A percentile compares a stretch with the other conserved stretches of the same genome.
Conservation (phyloP, 179 eudicot genomes). For the Beta lomatogona region DNA sequence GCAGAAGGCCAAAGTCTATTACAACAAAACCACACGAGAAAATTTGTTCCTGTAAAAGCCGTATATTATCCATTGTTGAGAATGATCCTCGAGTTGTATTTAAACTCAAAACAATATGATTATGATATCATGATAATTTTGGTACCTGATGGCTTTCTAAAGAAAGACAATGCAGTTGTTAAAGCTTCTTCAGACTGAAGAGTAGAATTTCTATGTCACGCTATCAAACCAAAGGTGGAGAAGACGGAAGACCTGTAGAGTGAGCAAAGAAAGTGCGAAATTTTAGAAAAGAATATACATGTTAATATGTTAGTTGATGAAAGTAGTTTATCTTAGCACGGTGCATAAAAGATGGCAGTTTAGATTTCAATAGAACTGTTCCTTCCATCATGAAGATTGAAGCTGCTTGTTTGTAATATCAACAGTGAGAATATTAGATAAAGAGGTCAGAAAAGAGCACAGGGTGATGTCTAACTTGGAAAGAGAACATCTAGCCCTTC, state of each 20-base stretch:
- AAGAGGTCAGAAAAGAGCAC: too few species aligned
- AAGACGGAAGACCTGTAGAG: conserved; percentile 82
- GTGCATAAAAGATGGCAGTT: not conserved
- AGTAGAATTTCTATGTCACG: conserved; percentile 41
- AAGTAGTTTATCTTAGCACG: not conserved
- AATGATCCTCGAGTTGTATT: too few species aligned
- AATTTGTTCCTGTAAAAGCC: too few species aligned
- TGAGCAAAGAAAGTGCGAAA: conserved; percentile 6
- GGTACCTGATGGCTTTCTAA: conserved; percentile 63
- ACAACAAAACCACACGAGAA: too few species aligned
- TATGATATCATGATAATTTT: not conserved
- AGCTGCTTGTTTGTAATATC: not conserved
- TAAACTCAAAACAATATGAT: not conserved
- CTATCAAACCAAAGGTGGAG: conserved; percentile 71
- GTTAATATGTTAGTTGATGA: not conserved
- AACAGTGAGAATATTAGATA: not conserved
- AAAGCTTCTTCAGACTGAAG: conserved; percentile 31
- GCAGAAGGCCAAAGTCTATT: too few species aligned
- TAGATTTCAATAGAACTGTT: not conserved
- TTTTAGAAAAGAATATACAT: not conserved
- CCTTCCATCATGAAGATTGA: not conserved
- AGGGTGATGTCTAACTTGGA: conserved; percentile 58
- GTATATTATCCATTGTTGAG: too few species aligned
- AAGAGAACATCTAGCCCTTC: conserved; percentile 74
- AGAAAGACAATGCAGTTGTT: conserved; percentile 41